These are phyloP conservation scores for Pistacia integerrima DNA, from an alignment of 345 rosid genomes.

Conservation along the genomic window DNA sequence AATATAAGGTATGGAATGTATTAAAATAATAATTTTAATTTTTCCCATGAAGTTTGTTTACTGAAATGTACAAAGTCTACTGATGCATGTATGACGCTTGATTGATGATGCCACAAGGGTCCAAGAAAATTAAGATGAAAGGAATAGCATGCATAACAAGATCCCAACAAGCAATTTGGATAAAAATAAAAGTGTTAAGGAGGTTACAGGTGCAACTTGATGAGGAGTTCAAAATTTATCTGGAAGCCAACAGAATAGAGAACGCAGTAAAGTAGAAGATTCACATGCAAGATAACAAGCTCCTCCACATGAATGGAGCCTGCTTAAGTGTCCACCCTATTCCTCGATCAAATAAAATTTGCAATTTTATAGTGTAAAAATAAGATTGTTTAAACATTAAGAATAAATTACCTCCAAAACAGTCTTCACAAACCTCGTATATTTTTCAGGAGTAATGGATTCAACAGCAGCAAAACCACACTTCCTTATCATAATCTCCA, in stretches of 20 bases:
- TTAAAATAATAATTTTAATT: neutral
- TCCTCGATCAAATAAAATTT: neutral
- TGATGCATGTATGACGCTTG: too few species aligned
- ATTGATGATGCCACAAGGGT: neutral
- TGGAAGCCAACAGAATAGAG: neutral
- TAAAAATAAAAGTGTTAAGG: neutral
- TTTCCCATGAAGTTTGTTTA: neutral
- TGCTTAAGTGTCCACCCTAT: neutral
- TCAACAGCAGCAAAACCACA: conserved; percentile 79
- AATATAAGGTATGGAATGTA: neutral
- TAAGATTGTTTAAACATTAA: neutral
- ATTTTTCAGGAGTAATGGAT: conserved; percentile 65
- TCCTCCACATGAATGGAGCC: neutral
- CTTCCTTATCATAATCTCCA: conserved; percentile 83
- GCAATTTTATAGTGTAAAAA: neutral
- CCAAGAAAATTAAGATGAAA: neutral
- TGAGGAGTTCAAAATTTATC: neutral
- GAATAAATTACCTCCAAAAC: conserved; percentile 65
- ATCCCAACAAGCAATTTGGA: neutral
- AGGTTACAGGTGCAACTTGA: neutral
- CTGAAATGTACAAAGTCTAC: neutral
- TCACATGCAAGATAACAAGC: neutral
- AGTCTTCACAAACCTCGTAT: conserved; percentile 65
- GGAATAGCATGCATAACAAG: neutral
- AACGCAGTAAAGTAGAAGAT: neutral